phyloP scores from a whole-genome alignment of 192 early-diverging fungal genomes.

The Phycomyces nitens region DNA sequence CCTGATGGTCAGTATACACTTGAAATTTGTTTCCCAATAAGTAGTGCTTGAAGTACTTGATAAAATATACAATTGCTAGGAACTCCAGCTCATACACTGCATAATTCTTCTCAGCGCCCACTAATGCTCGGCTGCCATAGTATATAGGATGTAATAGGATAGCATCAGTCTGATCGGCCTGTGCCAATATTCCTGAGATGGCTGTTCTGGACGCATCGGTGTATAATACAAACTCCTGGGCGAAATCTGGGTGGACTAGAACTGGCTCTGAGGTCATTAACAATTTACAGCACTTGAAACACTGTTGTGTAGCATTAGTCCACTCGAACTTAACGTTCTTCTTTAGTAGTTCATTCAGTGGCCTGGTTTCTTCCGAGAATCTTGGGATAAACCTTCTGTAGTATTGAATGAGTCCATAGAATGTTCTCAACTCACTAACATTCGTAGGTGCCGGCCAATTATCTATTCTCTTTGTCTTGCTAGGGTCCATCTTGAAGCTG shows the following conservation, averaged over 20 bases:
- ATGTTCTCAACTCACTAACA: background rate
- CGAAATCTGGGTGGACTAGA: conserved; percentile 4
- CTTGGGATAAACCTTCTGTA: conserved; percentile 8
- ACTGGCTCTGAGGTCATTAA: conserved; percentile 2
- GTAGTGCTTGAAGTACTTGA: background rate
- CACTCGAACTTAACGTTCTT: conserved; percentile 4
- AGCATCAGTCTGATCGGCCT: background rate
- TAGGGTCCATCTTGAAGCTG: conserved; percentile 2
- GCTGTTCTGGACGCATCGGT: conserved; percentile 6
- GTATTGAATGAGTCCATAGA: conserved; percentile 5
- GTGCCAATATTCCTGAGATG: conserved; percentile 4
- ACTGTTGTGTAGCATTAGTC: background rate
- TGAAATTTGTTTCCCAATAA: background rate
- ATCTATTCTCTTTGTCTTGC: conserved; percentile 1
- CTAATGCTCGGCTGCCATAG: too few species aligned
- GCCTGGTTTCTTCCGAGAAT: conserved; percentile 7
- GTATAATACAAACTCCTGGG: conserved; percentile 1
- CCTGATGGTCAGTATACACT: background rate
- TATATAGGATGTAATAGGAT: background rate
- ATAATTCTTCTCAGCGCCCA: background rate
- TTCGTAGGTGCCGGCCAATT: background rate
- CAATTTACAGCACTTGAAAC: background rate
- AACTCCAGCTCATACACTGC: conserved; percentile 8
- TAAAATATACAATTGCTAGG: conserved; percentile 3
- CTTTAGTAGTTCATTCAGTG: conserved; percentile 4